phyloP scores from a whole-genome alignment of 805 yeast genomes.

The Cyberlindnera suaveolens region DNA sequence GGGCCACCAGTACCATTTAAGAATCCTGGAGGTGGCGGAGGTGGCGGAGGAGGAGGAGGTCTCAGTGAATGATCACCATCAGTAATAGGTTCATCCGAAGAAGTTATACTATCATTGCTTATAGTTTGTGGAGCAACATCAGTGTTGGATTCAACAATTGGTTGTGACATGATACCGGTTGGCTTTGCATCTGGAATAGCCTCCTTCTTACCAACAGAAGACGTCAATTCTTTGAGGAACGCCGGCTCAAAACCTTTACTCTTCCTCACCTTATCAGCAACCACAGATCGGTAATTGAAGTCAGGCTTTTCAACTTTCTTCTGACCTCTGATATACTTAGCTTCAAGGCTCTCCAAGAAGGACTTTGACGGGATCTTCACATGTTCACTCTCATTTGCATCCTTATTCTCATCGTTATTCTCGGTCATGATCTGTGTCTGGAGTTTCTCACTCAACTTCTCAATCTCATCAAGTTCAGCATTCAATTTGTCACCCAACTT shows the following conservation, averaged over 20 bases:
- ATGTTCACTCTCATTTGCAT: background rate
- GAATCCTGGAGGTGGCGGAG: slow-evolving; percentile 6
- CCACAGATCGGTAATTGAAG: slow-evolving; percentile 15
- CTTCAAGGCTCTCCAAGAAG: slow-evolving; percentile 31
- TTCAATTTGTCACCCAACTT: slow-evolving; percentile 34
- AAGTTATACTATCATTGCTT: slow-evolving; percentile 5
- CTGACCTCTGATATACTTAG: slow-evolving; percentile 40
- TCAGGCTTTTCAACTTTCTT: slow-evolving; percentile 23
- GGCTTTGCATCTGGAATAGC: slow-evolving; percentile 8
- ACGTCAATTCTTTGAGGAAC: slow-evolving; percentile 47
- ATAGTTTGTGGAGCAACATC: slow-evolving; percentile 6
- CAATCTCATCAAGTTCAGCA: slow-evolving; percentile 29
- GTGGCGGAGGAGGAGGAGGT: slow-evolving; percentile 26
- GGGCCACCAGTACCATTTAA: slow-evolving; percentile 3
- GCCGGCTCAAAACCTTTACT: slow-evolving; percentile 37
- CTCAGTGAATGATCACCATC: slow-evolving; percentile 13
- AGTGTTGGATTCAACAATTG: slow-evolving; percentile 1
- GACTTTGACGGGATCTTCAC: slow-evolving; percentile 16
- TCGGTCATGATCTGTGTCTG: slow-evolving; percentile 3
- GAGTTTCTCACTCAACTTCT: slow-evolving; percentile 18
- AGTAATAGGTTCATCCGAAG: slow-evolving; percentile 22
- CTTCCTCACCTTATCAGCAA: slow-evolving; percentile 26
- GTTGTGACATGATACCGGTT: no score
- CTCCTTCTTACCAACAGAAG: slow-evolving; percentile 40
- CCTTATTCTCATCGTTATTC: background rate